A percentile compares a stretch with the other conserved stretches of the same genome.
phyloP scores from a whole-genome alignment of 2,329 filamentous ascomycete genomes.

The Fusarium bactridioides region DNA sequence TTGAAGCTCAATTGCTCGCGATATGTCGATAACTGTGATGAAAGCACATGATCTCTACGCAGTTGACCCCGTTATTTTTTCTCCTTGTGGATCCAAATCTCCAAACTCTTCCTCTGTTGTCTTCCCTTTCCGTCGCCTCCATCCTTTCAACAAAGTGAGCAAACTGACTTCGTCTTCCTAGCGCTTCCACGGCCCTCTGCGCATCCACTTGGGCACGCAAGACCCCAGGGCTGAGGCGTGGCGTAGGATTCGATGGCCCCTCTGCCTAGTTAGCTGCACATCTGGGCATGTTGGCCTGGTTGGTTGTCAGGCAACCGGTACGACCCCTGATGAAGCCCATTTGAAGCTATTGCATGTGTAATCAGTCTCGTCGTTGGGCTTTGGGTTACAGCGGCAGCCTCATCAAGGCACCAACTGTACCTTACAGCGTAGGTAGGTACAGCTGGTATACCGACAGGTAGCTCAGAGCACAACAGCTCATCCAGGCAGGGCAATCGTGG shows the following conservation, averaged over 20 bases:
- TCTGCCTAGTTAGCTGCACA: conserved; percentile 8
- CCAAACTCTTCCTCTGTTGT: conserved; percentile 24
- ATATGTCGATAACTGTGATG: not conserved
- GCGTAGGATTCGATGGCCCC: conserved; percentile 12
- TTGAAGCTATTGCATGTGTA: not conserved
- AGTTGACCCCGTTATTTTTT: conserved; percentile 10
- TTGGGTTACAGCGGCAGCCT: conserved; percentile 21
- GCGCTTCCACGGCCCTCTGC: conserved; percentile 38
- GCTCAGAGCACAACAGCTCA: not conserved
- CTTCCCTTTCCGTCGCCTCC: conserved; percentile 15
- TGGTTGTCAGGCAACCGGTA: conserved; percentile 12
- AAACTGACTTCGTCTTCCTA: conserved; percentile 28
- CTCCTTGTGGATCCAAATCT: conserved; percentile 16
- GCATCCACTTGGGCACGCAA: conserved; percentile 30
- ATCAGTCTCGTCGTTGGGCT: conserved; percentile 7
- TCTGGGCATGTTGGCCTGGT: not conserved
- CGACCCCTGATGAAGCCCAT: conserved; percentile 7
- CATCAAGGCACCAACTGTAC: conserved; percentile 11
- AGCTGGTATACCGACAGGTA: not conserved
- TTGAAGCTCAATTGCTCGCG: not conserved
- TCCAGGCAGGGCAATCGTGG: not conserved
- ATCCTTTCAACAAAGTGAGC: conserved; percentile 5
- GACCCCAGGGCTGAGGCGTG: conserved; percentile 25
- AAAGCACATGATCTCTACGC: conserved; percentile 6
- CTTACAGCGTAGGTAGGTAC: not conserved